Evolutionary conservation across 2,329 filamentous ascomycete genomes (phyloP).

Genomic region (Fusarium newnesense): DNA sequence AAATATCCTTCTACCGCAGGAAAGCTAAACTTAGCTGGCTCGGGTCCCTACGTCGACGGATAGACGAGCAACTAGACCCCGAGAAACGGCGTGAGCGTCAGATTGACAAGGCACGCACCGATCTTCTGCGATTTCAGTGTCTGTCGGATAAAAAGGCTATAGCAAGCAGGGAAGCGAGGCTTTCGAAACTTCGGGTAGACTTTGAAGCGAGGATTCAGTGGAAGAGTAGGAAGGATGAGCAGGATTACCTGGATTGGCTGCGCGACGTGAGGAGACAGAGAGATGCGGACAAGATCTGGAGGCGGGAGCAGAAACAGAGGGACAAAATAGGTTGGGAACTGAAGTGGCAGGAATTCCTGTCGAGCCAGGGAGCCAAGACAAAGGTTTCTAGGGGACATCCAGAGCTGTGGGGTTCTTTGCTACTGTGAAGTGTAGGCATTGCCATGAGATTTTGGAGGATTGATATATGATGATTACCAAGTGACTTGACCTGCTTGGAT

Average conservation of each 20-base stretch:
- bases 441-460: neutral
- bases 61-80: neutral
- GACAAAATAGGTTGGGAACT: neutral
- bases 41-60: neutral
- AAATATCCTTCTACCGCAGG: neutral
- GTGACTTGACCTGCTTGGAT: too few species aligned
- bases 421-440: neutral
- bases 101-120: neutral
- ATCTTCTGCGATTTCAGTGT: accelerated
- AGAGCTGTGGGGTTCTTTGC: neutral
- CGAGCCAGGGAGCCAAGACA: neutral
- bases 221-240: neutral
- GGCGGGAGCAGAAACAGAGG: neutral
- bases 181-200: neutral
- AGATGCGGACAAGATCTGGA: accelerated
- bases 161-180: neutral
- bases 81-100: neutral
- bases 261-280: neutral
- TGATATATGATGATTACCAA: too few species aligned
- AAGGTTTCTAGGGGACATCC: neutral
- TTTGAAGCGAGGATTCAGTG: neutral
- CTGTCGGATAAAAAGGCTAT: accelerated
- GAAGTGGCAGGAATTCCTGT: neutral
- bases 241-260: neutral
- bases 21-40: neutral